A percentile compares a stretch with the other conserved stretches of the same genome.
Evolutionary conservation across 768 basidiomycete species (phyloP).

Genomic region (Lactarius tabidus): DNA sequence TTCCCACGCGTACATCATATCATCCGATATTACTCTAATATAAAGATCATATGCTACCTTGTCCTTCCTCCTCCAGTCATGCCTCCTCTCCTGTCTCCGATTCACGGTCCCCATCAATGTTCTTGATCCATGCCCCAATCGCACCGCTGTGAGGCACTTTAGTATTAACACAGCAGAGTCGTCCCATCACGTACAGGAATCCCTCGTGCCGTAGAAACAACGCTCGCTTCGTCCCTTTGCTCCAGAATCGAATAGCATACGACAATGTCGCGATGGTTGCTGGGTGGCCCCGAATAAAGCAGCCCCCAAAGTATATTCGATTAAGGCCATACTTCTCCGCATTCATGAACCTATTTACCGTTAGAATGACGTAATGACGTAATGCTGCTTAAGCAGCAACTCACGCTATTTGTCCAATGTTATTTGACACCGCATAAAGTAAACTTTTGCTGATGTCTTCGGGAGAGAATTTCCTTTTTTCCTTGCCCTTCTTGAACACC

Average conservation of each 20-base stretch:
- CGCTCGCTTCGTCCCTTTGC: constrained; percentile 93
- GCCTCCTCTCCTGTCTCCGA: constrained; percentile 18
- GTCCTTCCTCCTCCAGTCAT: neutral
- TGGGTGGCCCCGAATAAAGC: constrained; percentile 97
- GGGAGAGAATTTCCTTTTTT: constrained; percentile 74
- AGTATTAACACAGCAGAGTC: constrained; percentile 13
- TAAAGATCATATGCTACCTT: neutral
- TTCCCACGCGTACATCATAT: constrained; percentile 24
- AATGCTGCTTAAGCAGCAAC: constrained; percentile 36
- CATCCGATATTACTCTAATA: constrained; percentile 13
- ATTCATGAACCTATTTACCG: constrained; percentile 88
- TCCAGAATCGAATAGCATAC: constrained; percentile 99
- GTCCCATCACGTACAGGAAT: constrained; percentile 68
- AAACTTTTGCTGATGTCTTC: constrained; percentile 95
- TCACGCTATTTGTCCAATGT: constrained; percentile 99
- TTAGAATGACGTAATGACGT: constrained; percentile 14
- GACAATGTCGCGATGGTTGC: constrained; percentile 96
- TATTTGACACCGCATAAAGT: constrained; percentile 95
- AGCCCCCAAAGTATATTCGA: constrained; percentile 98
- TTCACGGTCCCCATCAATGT: constrained; percentile 56
- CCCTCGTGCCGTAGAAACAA: constrained; percentile 97
- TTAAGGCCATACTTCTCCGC: constrained; percentile 97
- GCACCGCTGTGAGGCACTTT: constrained; percentile 56
- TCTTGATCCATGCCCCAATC: constrained; percentile 98
- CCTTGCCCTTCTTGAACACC: constrained; percentile 86